Evolutionary conservation across 2,329 filamentous ascomycete genomes (phyloP).

Genomic region (Fusarium miscanthi): DNA sequence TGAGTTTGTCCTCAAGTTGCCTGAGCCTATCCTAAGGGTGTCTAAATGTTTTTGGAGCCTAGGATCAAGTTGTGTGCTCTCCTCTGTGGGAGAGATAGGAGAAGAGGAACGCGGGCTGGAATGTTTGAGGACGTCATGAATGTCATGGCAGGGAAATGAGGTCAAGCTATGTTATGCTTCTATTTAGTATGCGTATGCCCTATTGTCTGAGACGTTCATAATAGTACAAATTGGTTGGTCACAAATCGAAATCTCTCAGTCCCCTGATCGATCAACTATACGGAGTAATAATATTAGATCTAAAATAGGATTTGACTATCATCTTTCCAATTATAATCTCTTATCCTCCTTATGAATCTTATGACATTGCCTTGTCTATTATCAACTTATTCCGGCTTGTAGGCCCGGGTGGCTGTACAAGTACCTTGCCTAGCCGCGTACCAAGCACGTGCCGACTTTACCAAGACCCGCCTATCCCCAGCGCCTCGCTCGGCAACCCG

Average conservation of each 20-base stretch:
- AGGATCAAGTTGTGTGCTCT: neutral
- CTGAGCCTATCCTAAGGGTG: neutral
- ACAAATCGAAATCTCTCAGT: neutral
- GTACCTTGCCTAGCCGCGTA: neutral
- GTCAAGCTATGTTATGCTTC: neutral
- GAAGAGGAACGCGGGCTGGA: neutral
- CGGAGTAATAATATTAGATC: neutral
- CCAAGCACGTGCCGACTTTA: constrained; percentile 18
- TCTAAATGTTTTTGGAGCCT: neutral
- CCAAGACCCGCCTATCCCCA: constrained; percentile 26
- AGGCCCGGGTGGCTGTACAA: constrained; percentile 15
- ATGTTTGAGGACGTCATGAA: neutral
- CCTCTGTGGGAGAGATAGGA: neutral
- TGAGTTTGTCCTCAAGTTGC: neutral
- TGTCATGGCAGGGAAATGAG: neutral
- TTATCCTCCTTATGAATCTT: neutral
- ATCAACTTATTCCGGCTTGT: constrained; percentile 13
- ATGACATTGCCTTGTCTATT: neutral
- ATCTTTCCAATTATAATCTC: neutral
- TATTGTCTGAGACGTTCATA: neutral
- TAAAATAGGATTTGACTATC: neutral
- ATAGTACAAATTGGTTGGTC: neutral
- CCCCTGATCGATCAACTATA: neutral
- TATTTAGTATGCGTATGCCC: neutral
- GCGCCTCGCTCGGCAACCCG: constrained; percentile 41